Base-by-base conservation (phyloP, 116 monocot species). In the Cymodocea nodosa region DNA sequence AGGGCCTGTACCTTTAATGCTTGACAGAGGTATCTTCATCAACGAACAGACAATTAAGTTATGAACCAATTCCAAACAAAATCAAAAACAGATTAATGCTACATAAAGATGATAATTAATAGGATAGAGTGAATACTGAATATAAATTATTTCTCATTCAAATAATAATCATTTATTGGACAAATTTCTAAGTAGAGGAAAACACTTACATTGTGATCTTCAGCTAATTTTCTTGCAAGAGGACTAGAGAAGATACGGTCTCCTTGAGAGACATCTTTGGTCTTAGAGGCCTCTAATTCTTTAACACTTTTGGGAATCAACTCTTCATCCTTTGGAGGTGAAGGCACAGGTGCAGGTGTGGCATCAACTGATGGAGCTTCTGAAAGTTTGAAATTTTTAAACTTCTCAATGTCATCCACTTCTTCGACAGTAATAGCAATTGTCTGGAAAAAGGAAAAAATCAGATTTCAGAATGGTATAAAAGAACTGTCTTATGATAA, bases 391-490 rank as follows among this genome's bases (percentile, higher is more conserved):
- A 82, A 97, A 77, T 89, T 84, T 77, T 91, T 97, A 64, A 97
- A 91, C 72, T 88, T 91, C 2, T 15, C 82, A 62, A 97, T 80
- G 44, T 82, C 92, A 39, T 65, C 78, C 63, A 88, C 91, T 69
- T 97, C 88, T 75, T 97, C 97, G 18, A 97, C 97, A 64, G 76
- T 91, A 62, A 97, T 69, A 69, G 84, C 91, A 85, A 97, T 97
- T 10, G 79, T 61, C 97, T 97, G 64, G 60, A 44, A 52, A 16
- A 61, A 37, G 37, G 37, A n/a, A n/a, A n/a, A n/a, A n/a, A n/a
- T n/a, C n/a, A n/a, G n/a, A n/a, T n/a, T n/a, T n/a, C n/a, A n/a
- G n/a, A n/a, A n/a, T n/a, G n/a, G n/a, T n/a, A n/a, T n/a, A n/a
- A n/a, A n/a, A n/a, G n/a, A n/a, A n/a, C n/a, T n/a, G n/a, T n/a